phyloP scores from a whole-genome alignment of 768 basidiomycete species.

The Boletus subcaerulescens region DNA sequence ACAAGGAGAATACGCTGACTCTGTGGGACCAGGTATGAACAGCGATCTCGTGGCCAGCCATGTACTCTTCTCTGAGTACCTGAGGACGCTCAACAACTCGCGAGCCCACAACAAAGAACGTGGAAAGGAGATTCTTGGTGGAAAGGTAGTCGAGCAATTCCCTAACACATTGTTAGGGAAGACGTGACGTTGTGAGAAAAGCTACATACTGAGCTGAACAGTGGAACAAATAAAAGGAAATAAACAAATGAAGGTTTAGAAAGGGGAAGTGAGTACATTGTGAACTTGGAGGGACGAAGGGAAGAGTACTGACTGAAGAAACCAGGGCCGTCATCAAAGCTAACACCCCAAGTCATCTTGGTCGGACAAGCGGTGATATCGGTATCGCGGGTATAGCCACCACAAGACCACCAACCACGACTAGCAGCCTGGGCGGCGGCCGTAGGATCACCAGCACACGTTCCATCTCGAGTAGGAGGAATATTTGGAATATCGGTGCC shows the following conservation, averaged over 20 bases:
- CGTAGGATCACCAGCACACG: conserved; percentile 57
- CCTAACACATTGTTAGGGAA: conserved; percentile 33
- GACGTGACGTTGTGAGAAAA: background rate
- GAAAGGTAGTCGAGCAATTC: conserved; percentile 70
- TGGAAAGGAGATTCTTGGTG: conserved; percentile 62
- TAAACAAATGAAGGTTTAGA: background rate
- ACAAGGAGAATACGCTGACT: conserved; percentile 32
- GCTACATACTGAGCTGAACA: conserved; percentile 49
- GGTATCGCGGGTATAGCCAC: conserved; percentile 55
- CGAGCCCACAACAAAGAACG: conserved; percentile 90
- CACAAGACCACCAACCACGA: conserved; percentile 92
- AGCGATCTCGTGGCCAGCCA: conserved; percentile 75
- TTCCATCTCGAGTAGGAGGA: conserved; percentile 62
- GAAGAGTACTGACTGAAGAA: conserved; percentile 62
- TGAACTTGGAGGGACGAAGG: background rate
- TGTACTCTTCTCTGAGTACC: conserved; percentile 77
- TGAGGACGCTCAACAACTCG: conserved; percentile 77
- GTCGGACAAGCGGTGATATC: conserved; percentile 69
- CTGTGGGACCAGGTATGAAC: conserved; percentile 92
- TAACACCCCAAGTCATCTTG: conserved; percentile 75
- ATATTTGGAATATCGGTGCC: conserved; percentile 67
- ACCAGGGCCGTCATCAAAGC: conserved; percentile 87
- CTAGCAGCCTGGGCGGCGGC: conserved; percentile 54
- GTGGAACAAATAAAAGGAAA: background rate
- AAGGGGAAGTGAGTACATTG: conserved; percentile 3